Conservation (phyloP, 345 rosid species). For the Populus nigra region DNA sequence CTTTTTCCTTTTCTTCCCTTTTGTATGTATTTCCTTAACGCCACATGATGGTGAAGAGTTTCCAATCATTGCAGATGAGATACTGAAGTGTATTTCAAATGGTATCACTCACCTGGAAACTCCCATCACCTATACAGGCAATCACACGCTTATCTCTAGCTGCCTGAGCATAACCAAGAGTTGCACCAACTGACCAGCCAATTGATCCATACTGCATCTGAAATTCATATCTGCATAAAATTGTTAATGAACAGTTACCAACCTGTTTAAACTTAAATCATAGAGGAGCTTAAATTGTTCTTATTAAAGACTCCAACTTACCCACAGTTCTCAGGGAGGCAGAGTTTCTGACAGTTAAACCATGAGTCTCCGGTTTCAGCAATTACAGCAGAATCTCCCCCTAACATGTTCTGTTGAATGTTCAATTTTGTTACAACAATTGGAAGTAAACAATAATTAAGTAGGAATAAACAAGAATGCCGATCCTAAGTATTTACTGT, state of each 20-base stretch:
- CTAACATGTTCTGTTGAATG: slow-evolving; percentile 44
- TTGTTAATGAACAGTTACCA: slow-evolving; percentile 5
- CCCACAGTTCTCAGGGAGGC: slow-evolving; percentile 71
- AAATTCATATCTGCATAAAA: slow-evolving; percentile 54
- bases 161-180: slow-evolving; percentile 74
- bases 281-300: neutral
- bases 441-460: neutral
- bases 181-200: slow-evolving; percentile 81
- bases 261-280: neutral
- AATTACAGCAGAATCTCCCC: slow-evolving; percentile 54
- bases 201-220: slow-evolving; percentile 85
- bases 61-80: neutral
- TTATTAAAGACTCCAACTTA: slow-evolving; percentile 17
- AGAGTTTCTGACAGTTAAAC: slow-evolving; percentile 80
- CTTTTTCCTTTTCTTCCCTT: neutral
- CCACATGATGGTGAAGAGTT: neutral
- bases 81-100: neutral
- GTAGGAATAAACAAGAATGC: neutral
- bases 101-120: slow-evolving; percentile 54
- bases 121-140: slow-evolving; percentile 76
- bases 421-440: neutral
- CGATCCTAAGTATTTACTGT: neutral
- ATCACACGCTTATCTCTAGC: slow-evolving; percentile 63
- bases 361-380: slow-evolving; percentile 82
- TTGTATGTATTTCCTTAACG: neutral